Evolutionary conservation across 768 basidiomycete genomes (phyloP), one percentile per base, ranked within the genome.

Genomic region (Amanita rubescens): DNA sequence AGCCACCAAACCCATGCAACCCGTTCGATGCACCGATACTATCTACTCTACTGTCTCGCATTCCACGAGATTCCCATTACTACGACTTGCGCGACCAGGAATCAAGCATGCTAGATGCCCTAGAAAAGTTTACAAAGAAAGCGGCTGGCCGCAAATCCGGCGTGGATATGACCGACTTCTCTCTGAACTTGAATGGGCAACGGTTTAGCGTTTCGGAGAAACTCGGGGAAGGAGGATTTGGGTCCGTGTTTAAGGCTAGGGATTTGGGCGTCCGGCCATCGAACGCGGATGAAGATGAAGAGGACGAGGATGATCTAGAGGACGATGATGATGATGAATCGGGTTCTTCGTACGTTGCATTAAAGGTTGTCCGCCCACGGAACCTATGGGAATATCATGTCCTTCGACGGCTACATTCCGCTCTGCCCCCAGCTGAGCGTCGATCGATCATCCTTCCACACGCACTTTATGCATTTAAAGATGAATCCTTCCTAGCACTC

Each of bases 151-250:
- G 75, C 49, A 77, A 78, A 62, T 67, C 70, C 7, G 75, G 73
- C 51, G 68, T 68, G 14, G 66, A 66, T 44, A 64, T 74, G 3
- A 68, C 70, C 34, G 66, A 63, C 20, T 76, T 87, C 65, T 61
- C 78, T 19, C 64, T 98, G 38, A 71, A 69, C 15, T 71, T 97
- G n/a, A 75, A 75, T 42, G 84, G 76, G 3, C 79, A 77, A 54
- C 72, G 72, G 49, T 92, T 88, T 62, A 78, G 78, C 50, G 81
- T 97, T 3, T 71, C 76, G 3, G 87, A 87, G 57, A 99, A 98
- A 67, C 76, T 99, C 20, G 96, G 96, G 15, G 96, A 99, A 70
- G 96, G 96, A 5, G 92, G 94, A 0, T 99, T 95, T 61, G 96
- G 95, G 2, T 80, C 87, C 3, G 96, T 99, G n/a, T 99, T 95